Evolutionary conservation across 2,329 filamentous ascomycete species (phyloP).

Genomic region (Capronia coronata): DNA sequence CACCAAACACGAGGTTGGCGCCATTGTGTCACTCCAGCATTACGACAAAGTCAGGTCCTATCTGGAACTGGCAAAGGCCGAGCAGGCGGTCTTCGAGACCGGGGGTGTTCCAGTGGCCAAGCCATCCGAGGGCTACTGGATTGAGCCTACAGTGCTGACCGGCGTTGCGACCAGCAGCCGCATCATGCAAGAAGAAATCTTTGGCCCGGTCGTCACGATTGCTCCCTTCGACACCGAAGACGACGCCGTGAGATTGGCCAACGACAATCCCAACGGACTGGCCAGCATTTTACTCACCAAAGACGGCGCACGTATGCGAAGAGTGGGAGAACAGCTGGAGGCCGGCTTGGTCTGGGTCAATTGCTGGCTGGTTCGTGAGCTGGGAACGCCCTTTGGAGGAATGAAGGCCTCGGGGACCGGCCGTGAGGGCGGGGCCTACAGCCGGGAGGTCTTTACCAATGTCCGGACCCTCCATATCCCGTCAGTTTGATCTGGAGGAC

Average conservation of each 20-base stretch:
- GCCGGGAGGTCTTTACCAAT: slow-evolving; percentile 11
- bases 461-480: slow-evolving; percentile 12
- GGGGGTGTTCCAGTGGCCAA: slow-evolving; percentile 34
- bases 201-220: slow-evolving; percentile 39
- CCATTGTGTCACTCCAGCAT: too few relatives aligned
- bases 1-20: too few relatives aligned
- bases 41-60: slow-evolving; percentile 49
- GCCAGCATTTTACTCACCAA: slow-evolving; percentile 36
- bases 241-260: slow-evolving; percentile 35
- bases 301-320: slow-evolving; percentile 37
- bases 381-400: slow-evolving; percentile 36
- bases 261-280: slow-evolving; percentile 38
- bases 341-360: slow-evolving; percentile 42
- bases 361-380: slow-evolving; percentile 17
- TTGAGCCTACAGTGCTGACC: slow-evolving; percentile 36
- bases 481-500: slow-evolving; percentile 1
- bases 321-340: slow-evolving; percentile 37
- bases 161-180: slow-evolving; percentile 32
- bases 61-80: slow-evolving; percentile 38
- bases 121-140: slow-evolving; percentile 32
- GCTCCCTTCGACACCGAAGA: slow-evolving; percentile 36
- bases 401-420: slow-evolving; percentile 47
- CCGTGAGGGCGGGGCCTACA: slow-evolving; percentile 39
- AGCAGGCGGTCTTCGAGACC: slow-evolving; percentile 35
- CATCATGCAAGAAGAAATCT: slow-evolving; percentile 39